Percentiles rank a stretch among this genome's conserved stretches.
Conservation (phyloP, 108 stramenopile genomes). For the Skeletonema grethae region DNA sequence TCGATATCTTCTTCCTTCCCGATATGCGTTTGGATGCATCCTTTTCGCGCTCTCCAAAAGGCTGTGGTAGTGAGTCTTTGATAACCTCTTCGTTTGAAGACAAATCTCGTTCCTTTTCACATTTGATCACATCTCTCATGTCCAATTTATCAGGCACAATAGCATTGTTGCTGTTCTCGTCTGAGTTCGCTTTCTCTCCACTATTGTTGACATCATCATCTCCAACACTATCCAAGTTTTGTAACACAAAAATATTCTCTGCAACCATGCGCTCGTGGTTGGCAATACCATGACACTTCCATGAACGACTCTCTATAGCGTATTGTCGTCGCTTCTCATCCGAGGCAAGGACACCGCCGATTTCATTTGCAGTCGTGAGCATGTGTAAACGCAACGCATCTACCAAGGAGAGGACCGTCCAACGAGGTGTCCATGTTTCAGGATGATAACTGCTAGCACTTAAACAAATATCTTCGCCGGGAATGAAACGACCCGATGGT, state of each 20-base stretch:
- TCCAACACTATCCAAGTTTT: background rate
- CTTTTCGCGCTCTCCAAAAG: background rate
- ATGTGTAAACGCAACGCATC: slow-evolving; percentile 82
- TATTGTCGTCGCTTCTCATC: slow-evolving; percentile 40
- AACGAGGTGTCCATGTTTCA: slow-evolving; percentile 88
- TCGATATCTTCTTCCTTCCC: background rate
- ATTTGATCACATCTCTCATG: no score
- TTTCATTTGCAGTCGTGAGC: slow-evolving; percentile 80
- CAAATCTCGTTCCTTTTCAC: background rate
- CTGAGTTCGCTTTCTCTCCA: background rate
- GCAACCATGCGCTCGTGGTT: slow-evolving; percentile 53
- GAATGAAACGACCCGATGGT: slow-evolving; percentile 80
- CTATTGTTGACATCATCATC: background rate
- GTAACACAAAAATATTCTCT: slow-evolving; percentile 31
- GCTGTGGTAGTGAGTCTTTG: background rate
- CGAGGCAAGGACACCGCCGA: slow-evolving; percentile 69
- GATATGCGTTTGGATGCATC: background rate
- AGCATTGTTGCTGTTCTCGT: no score
- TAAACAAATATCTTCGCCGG: slow-evolving; percentile 79
- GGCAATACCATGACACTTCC: slow-evolving; percentile 47
- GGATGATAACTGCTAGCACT: slow-evolving; percentile 87
- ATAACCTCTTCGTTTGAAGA: background rate
- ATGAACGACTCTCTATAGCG: slow-evolving; percentile 59
- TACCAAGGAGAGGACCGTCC: slow-evolving; percentile 74
- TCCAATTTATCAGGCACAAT: no score